Percentiles rank a stretch among this genome's conserved stretches.
Conservation (phyloP, 495 filamentous ascomycete genomes). For the Parachaetomium inaequale region DNA sequence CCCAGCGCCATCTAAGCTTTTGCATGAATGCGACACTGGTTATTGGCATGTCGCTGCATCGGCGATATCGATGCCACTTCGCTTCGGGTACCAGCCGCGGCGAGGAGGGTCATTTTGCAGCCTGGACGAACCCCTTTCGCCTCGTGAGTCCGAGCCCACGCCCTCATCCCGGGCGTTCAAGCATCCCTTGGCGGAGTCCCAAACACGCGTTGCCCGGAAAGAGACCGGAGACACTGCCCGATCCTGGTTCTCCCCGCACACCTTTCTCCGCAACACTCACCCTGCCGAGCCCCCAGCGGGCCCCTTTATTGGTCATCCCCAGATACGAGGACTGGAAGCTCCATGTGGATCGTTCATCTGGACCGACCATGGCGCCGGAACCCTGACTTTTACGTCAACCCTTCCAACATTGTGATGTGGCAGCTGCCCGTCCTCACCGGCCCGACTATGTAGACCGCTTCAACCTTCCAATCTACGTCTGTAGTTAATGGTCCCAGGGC, state of each 20-base stretch:
- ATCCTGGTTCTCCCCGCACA: background rate
- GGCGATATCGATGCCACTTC: background rate
- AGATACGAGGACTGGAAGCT: constrained; percentile 3
- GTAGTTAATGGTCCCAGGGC: background rate
- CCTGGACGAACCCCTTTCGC: background rate
- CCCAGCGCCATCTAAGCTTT: background rate
- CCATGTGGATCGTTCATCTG: constrained; percentile 7
- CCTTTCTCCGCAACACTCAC: constrained; percentile 2
- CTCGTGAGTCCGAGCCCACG: background rate
- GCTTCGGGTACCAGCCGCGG: background rate
- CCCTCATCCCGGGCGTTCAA: background rate
- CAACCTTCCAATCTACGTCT: background rate
- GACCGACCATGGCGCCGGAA: constrained; percentile 7
- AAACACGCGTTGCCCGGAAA: background rate
- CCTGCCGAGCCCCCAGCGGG: constrained; percentile 1
- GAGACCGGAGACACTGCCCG: background rate
- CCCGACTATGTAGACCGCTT: background rate
- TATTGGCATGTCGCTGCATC: background rate
- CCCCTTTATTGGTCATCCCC: background rate
- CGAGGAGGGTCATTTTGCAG: background rate
- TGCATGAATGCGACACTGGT: background rate
- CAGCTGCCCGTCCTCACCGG: background rate
- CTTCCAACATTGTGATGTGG: background rate
- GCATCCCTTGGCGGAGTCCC: background rate
- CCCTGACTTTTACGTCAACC: background rate